Conservation (phyloP, 331 rosid genomes). For the Rosa hybrid region DNA sequence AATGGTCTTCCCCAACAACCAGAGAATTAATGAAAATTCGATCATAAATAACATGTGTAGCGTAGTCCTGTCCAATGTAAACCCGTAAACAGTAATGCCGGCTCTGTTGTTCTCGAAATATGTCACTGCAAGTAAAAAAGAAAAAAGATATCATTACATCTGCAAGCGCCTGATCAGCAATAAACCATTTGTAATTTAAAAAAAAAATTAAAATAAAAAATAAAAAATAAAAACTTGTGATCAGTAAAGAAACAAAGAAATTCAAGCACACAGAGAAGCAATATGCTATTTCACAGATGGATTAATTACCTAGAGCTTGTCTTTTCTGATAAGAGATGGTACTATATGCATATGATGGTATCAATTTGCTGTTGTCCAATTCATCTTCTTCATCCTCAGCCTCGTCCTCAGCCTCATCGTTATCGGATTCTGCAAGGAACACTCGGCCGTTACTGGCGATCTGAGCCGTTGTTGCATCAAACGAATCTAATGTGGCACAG, state of each 20-base stretch:
- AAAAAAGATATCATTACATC: not conserved
- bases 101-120: conserved; percentile 87
- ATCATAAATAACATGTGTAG: conserved; percentile 78
- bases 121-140: conserved; percentile 47
- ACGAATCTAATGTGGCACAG: conserved; percentile 85
- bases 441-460: conserved; percentile 19
- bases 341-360: conserved; percentile 77
- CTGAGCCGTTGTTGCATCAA: conserved; percentile 48
- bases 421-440: conserved; percentile 42
- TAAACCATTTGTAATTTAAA: too few species aligned
- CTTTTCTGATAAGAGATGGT: conserved; percentile 86
- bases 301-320: conserved; percentile 76
- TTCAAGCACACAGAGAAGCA: not conserved
- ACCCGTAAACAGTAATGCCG: conserved; percentile 80
- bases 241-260: not conserved
- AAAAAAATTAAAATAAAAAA: too few species aligned
- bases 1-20: conserved; percentile 90
- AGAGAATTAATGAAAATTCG: conserved; percentile 72
- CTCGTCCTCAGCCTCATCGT: conserved; percentile 54
- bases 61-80: conserved; percentile 74
- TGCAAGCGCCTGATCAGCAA: not conserved
- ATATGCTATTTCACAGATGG: not conserved
- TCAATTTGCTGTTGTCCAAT: conserved; percentile 52
- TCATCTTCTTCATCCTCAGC: conserved; percentile 82
- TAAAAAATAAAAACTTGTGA: too few species aligned